These are phyloP conservation scores for Globisporangium sylvaticum DNA, from an alignment of 352 stramenopile species.

Conservation along the genomic window DNA sequence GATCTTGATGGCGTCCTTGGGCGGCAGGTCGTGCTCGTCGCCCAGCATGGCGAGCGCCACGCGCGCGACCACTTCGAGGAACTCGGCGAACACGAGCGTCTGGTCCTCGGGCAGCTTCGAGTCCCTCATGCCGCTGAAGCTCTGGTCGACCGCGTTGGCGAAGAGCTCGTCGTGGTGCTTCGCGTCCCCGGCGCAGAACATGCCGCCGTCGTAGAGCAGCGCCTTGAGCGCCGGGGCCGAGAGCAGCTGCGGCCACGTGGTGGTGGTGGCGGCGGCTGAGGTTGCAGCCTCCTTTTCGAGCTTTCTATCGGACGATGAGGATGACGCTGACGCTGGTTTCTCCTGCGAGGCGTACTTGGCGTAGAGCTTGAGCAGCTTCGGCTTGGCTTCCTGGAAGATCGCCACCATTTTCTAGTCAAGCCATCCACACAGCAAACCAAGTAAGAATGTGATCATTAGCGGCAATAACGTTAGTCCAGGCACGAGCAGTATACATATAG, in stretches of 20 bases:
- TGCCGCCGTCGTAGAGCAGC: slow-evolving; percentile 74
- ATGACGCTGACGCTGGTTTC: too few relatives aligned
- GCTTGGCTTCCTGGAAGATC: slow-evolving; percentile 65
- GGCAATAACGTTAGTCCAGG: background rate
- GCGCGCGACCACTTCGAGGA: slow-evolving; percentile 62
- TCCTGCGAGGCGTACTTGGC: slow-evolving; percentile 41
- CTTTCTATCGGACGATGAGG: too few relatives aligned
- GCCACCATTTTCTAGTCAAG: slow-evolving; percentile 53
- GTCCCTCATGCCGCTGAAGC: slow-evolving; percentile 50
- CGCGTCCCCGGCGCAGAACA: slow-evolving; percentile 66
- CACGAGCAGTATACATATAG: background rate
- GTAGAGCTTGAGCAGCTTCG: slow-evolving; percentile 72
- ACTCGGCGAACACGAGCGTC: slow-evolving; percentile 70
- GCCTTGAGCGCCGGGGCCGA: slow-evolving; percentile 40
- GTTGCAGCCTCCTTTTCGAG: too few relatives aligned
- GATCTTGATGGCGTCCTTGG: slow-evolving; percentile 70
- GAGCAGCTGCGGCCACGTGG: slow-evolving; percentile 50
- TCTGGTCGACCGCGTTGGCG: slow-evolving; percentile 48
- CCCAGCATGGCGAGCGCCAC: slow-evolving; percentile 55
- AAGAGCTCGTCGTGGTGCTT: slow-evolving; percentile 60
- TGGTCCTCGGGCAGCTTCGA: slow-evolving; percentile 28
- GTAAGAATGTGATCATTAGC: background rate
- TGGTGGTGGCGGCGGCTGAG: too few relatives aligned
- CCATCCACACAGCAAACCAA: background rate
- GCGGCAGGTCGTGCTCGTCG: slow-evolving; percentile 51